phyloP scores from a whole-genome alignment of 768 basidiomycete genomes.

The Rhodosporidiobolus sp. region DNA sequence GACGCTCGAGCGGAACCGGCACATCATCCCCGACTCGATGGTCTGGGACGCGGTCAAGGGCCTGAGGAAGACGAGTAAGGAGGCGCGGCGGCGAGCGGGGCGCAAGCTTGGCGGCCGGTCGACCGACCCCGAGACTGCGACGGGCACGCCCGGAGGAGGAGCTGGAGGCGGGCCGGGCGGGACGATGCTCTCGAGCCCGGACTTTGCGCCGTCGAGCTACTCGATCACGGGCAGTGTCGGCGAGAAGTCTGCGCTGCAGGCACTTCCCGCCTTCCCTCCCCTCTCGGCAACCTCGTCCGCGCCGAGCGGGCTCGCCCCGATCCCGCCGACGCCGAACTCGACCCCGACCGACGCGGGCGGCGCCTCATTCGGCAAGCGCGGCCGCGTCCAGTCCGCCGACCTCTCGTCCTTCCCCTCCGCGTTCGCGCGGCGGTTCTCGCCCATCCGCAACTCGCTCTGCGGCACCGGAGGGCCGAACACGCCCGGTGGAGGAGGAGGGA shows the following conservation, averaged over 20 bases:
- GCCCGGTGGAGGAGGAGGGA: constrained; percentile 59
- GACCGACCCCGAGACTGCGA: constrained; percentile 32
- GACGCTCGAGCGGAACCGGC: constrained; percentile 82
- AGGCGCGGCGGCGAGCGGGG: not conserved
- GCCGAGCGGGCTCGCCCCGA: not conserved
- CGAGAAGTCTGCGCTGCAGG: constrained; percentile 15
- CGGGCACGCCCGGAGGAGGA: not conserved
- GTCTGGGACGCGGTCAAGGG: constrained; percentile 51
- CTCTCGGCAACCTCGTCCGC: constrained; percentile 3
- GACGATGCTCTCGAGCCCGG: constrained; percentile 28
- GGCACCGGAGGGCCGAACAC: constrained; percentile 54
- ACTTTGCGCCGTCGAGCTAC: constrained; percentile 32
- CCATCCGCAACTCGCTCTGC: not conserved
- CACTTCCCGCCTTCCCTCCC: constrained; percentile 17
- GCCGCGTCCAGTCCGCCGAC: constrained; percentile 22
- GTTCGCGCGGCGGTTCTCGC: constrained; percentile 24
- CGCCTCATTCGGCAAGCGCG: not conserved
- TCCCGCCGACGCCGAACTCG: constrained; percentile 38
- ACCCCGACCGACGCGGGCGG: constrained; percentile 27
- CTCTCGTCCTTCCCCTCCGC: constrained; percentile 6
- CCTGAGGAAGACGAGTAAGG: constrained; percentile 23
- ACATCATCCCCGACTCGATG: constrained; percentile 94
- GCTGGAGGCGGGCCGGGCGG: constrained; percentile 11
- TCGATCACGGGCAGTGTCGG: constrained; percentile 26
- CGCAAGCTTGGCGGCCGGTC: constrained; percentile 14